Conservation (phyloP, 225 moss, liverwort and hornwort genomes). For the Bryoerythrophyllum caledonicum region DNA sequence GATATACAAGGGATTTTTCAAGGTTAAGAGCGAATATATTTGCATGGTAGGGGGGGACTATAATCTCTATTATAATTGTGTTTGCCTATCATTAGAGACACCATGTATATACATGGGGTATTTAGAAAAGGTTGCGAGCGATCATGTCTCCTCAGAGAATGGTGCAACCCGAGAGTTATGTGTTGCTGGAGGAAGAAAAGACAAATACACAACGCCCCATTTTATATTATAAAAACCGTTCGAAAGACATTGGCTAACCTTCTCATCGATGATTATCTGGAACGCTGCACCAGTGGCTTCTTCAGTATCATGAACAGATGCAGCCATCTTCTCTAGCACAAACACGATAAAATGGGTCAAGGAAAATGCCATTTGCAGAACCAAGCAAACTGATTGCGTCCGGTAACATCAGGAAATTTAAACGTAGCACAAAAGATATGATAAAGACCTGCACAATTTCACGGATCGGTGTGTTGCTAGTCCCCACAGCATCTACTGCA, state of each 20-base stretch:
- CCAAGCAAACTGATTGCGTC: background rate
- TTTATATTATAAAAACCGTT: no score
- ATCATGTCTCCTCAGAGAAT: no score
- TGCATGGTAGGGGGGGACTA: no score
- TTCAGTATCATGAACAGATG: slow-evolving; percentile 80
- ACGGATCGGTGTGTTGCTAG: slow-evolving; percentile 28
- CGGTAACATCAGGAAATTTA: background rate
- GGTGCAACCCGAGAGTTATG: no score
- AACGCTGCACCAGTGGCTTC: slow-evolving; percentile 80
- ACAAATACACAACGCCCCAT: no score
- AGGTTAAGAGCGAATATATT: no score
- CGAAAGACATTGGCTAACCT: slow-evolving; percentile 53
- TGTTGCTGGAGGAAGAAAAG: background rate
- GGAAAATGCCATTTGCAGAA: slow-evolving; percentile 13
- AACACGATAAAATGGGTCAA: slow-evolving; percentile 24
- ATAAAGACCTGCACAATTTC: slow-evolving; percentile 44
- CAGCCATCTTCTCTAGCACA: slow-evolving; percentile 65
- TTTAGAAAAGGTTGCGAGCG: no score
- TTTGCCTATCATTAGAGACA: no score
- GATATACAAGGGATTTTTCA: no score
- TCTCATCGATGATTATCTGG: slow-evolving; percentile 65
- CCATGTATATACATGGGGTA: no score
- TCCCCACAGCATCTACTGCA: slow-evolving; percentile 15
- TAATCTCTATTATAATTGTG: no score
- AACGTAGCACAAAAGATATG: slow-evolving; percentile 12